These are phyloP conservation scores for Lojkania enalia DNA, from an alignment of 2,329 filamentous ascomycete species.

Conservation along the genomic window DNA sequence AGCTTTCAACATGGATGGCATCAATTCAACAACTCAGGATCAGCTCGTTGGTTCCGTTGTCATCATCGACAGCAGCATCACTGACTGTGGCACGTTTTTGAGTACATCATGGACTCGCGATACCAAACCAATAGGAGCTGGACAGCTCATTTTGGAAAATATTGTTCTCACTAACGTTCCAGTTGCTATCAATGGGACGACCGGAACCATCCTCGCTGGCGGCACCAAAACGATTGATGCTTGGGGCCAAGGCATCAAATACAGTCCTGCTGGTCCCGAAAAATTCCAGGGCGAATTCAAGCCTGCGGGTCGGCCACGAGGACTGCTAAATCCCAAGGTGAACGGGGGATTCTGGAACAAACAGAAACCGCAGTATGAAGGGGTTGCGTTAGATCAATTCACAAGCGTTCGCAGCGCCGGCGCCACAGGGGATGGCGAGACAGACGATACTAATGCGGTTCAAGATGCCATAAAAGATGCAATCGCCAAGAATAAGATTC, in stretches of 20 bases:
- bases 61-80: constrained; percentile 60
- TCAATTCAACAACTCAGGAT: constrained; percentile 18
- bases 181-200: constrained; percentile 34
- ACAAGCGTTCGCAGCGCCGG: constrained; percentile 52
- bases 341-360: constrained; percentile 52
- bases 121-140: constrained; percentile 48
- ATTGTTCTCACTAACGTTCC: constrained; percentile 45
- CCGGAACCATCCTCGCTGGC: constrained; percentile 33
- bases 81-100: constrained; percentile 41
- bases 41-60: constrained; percentile 60
- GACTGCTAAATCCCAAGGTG: constrained; percentile 49
- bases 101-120: constrained; percentile 29
- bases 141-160: constrained; percentile 61
- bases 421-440: constrained; percentile 78
- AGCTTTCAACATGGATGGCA: constrained; percentile 55
- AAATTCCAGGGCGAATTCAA: constrained; percentile 53
- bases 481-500: constrained; percentile 56
- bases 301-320: constrained; percentile 51
- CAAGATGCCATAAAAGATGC: constrained; percentile 72
- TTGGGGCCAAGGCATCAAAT: constrained; percentile 44
- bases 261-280: constrained; percentile 47
- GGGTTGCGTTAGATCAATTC: constrained; percentile 64
- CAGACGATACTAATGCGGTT: constrained; percentile 79
- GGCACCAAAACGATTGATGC: constrained; percentile 39
- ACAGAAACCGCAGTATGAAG: constrained; percentile 55